Evolutionary conservation across 768 basidiomycete genomes (phyloP).

Genomic region (Porphyrellus cyaneotinctus): DNA sequence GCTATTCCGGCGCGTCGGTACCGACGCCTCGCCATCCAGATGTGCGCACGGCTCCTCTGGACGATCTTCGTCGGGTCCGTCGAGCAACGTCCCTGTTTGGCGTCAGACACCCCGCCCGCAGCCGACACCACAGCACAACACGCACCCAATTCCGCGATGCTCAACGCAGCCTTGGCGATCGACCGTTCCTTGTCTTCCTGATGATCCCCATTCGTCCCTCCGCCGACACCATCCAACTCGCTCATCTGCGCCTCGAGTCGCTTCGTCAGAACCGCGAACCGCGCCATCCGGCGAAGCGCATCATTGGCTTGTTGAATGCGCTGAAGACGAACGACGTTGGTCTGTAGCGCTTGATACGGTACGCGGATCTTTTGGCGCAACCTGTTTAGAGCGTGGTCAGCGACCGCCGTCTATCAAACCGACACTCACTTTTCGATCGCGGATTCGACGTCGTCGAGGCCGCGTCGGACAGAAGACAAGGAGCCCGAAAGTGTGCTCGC

Average conservation of each 20-base stretch:
- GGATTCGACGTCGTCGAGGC: slow-evolving; percentile 67
- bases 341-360: slow-evolving; percentile 74
- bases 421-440: slow-evolving; percentile 69
- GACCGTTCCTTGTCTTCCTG: slow-evolving; percentile 83
- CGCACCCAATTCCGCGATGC: slow-evolving; percentile 85
- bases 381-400: slow-evolving; percentile 34
- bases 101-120: slow-evolving; percentile 1
- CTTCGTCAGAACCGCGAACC: slow-evolving; percentile 80
- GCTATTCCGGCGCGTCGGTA: slow-evolving; percentile 20
- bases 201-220: slow-evolving; percentile 28
- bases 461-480: slow-evolving; percentile 59
- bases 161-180: slow-evolving; percentile 92
- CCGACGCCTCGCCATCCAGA: slow-evolving; percentile 7
- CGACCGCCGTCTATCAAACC: background rate
- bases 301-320: slow-evolving; percentile 82
- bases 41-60: background rate
- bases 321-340: slow-evolving; percentile 67
- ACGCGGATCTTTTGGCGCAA: slow-evolving; percentile 81
- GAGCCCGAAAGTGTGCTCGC: slow-evolving; percentile 69
- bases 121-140: slow-evolving; percentile 1
- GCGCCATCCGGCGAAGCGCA: slow-evolving; percentile 73
- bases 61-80: slow-evolving; percentile 33
- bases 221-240: slow-evolving; percentile 41
- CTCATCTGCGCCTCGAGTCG: slow-evolving; percentile 83
- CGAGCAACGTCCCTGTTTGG: slow-evolving; percentile 46